These are phyloP conservation scores for Vicia villosa DNA, from an alignment of 306 rosid genomes.

Conservation along the genomic window DNA sequence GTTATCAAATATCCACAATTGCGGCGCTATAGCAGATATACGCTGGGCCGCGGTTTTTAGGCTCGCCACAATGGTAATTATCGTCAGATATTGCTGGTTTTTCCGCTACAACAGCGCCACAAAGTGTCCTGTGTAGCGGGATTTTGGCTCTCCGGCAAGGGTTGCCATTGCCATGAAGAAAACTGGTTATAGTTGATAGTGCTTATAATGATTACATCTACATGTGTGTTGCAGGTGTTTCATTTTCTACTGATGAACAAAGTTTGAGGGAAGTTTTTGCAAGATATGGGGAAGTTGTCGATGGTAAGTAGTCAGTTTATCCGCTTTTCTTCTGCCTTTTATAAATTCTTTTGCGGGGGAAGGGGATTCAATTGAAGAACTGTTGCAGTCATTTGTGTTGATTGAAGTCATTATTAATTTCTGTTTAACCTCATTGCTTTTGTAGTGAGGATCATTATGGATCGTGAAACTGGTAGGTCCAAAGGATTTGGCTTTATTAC, in stretches of 20 bases:
- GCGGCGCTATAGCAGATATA: too few relatives aligned
- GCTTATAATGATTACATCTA: background rate
- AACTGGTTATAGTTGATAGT: background rate
- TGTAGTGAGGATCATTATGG: constrained; percentile 72
- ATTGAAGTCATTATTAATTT: background rate
- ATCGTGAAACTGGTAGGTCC: constrained; percentile 83
- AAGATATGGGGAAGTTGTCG: constrained; percentile 74
- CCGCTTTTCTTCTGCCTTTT: background rate
- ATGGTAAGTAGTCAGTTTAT: constrained; percentile 50
- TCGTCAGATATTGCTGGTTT: too few relatives aligned
- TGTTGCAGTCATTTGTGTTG: background rate
- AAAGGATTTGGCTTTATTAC: constrained; percentile 91
- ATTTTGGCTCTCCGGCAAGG: too few relatives aligned
- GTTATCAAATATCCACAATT: too few relatives aligned
- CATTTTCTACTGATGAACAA: constrained; percentile 69
- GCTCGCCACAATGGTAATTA: too few relatives aligned
- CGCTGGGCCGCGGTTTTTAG: too few relatives aligned
- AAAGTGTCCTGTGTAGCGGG: too few relatives aligned
- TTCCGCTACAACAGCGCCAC: too few relatives aligned
- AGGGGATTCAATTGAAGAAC: background rate
- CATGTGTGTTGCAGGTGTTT: constrained; percentile 57
- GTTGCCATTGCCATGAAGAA: too few relatives aligned
- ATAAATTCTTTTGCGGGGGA: too few relatives aligned
- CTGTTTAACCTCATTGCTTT: constrained; percentile 27
- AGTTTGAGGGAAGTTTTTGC: constrained; percentile 66